Percentiles rank a stretch among this genome's conserved stretches.
Evolutionary conservation across 768 basidiomycete species (phyloP).

Genomic region (Amylocystis lapponica): DNA sequence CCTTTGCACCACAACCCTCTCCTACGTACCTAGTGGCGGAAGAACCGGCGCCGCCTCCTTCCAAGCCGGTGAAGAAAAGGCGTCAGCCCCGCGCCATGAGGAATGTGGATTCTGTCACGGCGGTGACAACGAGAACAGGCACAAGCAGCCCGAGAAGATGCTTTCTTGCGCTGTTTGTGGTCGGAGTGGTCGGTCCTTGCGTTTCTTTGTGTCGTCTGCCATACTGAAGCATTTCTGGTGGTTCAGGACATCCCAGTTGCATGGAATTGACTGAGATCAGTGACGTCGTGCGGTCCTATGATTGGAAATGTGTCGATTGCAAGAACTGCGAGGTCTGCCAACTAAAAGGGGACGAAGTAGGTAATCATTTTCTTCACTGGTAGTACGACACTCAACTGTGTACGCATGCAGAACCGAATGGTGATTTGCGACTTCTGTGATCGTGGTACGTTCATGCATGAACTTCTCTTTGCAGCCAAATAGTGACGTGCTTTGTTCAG

Average conservation of each 20-base stretch:
- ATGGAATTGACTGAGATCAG: conserved; percentile 57
- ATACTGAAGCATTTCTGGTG: conserved; percentile 5
- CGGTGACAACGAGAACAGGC: conserved; percentile 51
- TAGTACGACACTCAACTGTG: background rate
- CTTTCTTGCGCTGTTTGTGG: conserved; percentile 79
- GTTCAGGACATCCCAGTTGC: conserved; percentile 81
- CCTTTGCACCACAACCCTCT: conserved; percentile 64
- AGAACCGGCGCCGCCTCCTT: conserved; percentile 30
- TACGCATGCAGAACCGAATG: conserved; percentile 55
- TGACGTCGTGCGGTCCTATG: conserved; percentile 60
- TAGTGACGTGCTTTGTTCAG: conserved; percentile 30
- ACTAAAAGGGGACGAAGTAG: conserved; percentile 83
- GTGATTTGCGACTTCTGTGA: conserved; percentile 95
- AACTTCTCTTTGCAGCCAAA: background rate
- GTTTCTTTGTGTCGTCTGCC: conserved; percentile 1
- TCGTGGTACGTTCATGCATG: conserved; percentile 49
- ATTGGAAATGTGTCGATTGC: conserved; percentile 89
- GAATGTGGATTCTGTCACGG: conserved; percentile 80
- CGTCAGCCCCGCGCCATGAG: conserved; percentile 47
- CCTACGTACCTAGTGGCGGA: conserved; percentile 44
- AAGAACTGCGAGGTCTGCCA: conserved; percentile 87
- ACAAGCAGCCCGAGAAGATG: conserved; percentile 57
- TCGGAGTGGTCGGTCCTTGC: conserved; percentile 57
- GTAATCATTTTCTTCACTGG: conserved; percentile 25
- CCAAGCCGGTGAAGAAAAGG: conserved; percentile 43